phyloP scores from a whole-genome alignment of 164 flowering plant species.

The Magnolia officinalis region DNA sequence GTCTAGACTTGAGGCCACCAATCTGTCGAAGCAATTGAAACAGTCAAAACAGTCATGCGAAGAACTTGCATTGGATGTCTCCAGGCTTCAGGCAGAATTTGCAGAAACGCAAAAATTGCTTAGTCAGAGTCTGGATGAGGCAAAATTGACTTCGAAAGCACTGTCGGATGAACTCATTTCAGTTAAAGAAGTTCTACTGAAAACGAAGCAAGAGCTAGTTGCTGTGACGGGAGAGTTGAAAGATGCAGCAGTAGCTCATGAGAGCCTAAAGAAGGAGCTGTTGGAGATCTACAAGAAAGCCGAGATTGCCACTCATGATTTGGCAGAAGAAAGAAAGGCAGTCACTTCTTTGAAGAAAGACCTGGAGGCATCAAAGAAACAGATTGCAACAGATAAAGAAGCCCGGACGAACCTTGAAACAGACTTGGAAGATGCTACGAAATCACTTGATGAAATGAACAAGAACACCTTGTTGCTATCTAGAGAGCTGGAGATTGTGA shows the following conservation, averaged over 20 bases:
- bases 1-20: conserved; percentile 47
- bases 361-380: conserved; percentile 47
- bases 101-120: conserved; percentile 32
- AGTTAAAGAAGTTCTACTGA: conserved; percentile 37
- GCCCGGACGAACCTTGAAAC: conserved; percentile 47
- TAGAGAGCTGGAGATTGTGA: conserved; percentile 50
- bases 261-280: conserved; percentile 58
- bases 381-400: conserved; percentile 53
- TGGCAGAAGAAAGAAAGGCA: conserved; percentile 54
- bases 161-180: conserved; percentile 48
- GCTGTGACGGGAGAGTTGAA: conserved; percentile 39
- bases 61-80: conserved; percentile 57
- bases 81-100: conserved; percentile 40
- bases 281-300: conserved; percentile 44
- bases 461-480: conserved; percentile 48
- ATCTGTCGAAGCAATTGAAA: conserved; percentile 38
- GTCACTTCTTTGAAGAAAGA: conserved; percentile 54
- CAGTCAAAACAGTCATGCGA: conserved; percentile 35
- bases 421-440: conserved; percentile 71
- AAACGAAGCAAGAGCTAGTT: conserved; percentile 50
- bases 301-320: conserved; percentile 39
- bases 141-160: conserved; percentile 29
- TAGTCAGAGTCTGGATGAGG: conserved; percentile 48
- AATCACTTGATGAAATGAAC: conserved; percentile 74
- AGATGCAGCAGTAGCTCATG: conserved; percentile 25